These are phyloP conservation scores for Globisporangium alternatum DNA, from an alignment of 352 stramenopile species.

Conservation along the genomic window DNA sequence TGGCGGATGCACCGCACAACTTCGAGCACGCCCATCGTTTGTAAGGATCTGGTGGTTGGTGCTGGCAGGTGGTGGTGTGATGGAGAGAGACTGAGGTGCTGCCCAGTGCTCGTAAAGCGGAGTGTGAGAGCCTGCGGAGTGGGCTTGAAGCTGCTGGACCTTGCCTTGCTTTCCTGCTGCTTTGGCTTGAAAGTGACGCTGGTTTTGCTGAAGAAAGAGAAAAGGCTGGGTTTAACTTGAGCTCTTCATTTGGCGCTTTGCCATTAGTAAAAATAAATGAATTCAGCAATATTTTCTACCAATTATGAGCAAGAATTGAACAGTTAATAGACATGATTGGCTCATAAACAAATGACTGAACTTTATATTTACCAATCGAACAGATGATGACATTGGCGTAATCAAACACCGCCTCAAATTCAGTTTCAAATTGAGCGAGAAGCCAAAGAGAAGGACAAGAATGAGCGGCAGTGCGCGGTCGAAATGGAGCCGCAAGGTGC, in stretches of 20 bases:
- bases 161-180: background rate
- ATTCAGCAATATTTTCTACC: no score
- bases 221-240: no score
- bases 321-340: no score
- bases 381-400: background rate
- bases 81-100: background rate
- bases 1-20: constrained; percentile 41
- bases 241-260: no score
- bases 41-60: background rate
- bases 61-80: background rate
- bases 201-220: no score
- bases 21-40: constrained; percentile 31
- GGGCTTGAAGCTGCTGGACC: background rate
- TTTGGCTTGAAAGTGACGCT: background rate
- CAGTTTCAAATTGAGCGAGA: background rate
- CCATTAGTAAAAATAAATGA: no score
- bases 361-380: no score
- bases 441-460: background rate
- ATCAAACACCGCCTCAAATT: background rate
- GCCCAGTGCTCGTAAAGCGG: background rate
- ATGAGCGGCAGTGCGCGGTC: constrained; percentile 4
- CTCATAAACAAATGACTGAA: no score
- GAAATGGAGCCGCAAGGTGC: constrained; percentile 13
- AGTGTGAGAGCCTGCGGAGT: background rate
- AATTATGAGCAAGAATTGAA: no score